Conservation (phyloP, 352 stramenopile species). For the Pythium aquatile region DNA sequence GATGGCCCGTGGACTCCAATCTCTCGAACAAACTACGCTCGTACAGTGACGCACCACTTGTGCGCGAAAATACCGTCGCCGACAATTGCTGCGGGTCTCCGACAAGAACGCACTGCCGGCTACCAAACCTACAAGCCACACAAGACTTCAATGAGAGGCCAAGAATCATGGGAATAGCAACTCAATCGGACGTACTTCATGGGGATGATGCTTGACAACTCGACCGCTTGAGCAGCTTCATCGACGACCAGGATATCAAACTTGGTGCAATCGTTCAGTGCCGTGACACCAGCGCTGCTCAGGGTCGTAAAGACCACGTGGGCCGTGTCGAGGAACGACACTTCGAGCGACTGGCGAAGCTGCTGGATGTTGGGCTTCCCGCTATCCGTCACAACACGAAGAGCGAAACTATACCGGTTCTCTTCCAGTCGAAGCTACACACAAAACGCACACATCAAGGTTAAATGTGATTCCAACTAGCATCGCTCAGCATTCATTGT, state of each 20-base stretch:
- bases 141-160: background rate
- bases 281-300: slow-evolving; percentile 82
- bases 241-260: slow-evolving; percentile 88
- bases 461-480: background rate
- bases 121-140: slow-evolving; percentile 65
- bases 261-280: slow-evolving; percentile 68
- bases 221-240: slow-evolving; percentile 84
- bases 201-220: slow-evolving; percentile 86
- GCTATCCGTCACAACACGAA: slow-evolving; percentile 59
- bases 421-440: slow-evolving; percentile 69
- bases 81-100: slow-evolving; percentile 92
- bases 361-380: slow-evolving; percentile 56
- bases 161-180: background rate
- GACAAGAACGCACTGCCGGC: slow-evolving; percentile 90
- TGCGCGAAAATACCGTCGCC: slow-evolving; percentile 91
- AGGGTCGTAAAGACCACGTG: slow-evolving; percentile 93
- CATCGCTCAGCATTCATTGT: background rate
- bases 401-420: slow-evolving; percentile 79
- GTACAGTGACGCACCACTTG: slow-evolving; percentile 82
- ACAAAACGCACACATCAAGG: background rate
- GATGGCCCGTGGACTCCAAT: slow-evolving; percentile 84
- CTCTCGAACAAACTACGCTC: slow-evolving; percentile 92
- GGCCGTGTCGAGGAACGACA: slow-evolving; percentile 87
- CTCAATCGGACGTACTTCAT: slow-evolving; percentile 69
- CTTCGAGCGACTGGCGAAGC: slow-evolving; percentile 77